A percentile compares a stretch with the other conserved stretches of the same genome.
Conservation (phyloP, 2,329 filamentous ascomycete genomes). For the Fusarium tricinctum region DNA sequence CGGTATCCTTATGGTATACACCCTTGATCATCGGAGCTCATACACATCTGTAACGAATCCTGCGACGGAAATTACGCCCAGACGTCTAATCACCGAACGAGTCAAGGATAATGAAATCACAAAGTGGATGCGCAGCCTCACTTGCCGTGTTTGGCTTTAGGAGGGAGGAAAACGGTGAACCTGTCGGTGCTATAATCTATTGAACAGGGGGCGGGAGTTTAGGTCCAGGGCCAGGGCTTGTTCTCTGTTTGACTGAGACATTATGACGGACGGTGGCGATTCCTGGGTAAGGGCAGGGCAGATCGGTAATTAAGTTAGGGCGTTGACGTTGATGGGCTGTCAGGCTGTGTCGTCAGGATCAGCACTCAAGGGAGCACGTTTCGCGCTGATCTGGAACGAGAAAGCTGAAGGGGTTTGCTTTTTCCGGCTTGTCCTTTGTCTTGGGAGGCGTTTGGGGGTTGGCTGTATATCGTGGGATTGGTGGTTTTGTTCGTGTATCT, state of each 20-base stretch:
- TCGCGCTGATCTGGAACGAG: conserved; percentile 1
- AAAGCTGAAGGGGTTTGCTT: conserved; percentile 1
- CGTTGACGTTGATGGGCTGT: neutral
- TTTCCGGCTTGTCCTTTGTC: neutral
- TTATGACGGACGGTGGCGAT: too few relatives aligned
- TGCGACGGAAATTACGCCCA: conserved; percentile 43
- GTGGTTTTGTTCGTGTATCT: conserved; percentile 6
- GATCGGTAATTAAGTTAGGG: neutral
- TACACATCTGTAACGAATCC: conserved; percentile 45
- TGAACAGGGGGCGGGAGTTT: conserved; percentile 34
- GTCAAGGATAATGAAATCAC: conserved; percentile 26
- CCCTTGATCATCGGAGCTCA: conserved; percentile 24
- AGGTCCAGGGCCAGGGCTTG: too few relatives aligned
- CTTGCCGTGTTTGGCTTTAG: conserved; percentile 19
- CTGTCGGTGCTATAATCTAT: neutral
- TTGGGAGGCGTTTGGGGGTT: neutral
- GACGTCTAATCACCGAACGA: conserved; percentile 23
- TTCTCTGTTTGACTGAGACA: too few relatives aligned
- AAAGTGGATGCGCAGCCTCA: conserved; percentile 38
- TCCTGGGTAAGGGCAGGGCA: conserved; percentile 4
- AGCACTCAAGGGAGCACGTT: conserved; percentile 1
- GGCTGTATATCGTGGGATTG: neutral
- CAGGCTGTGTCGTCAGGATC: conserved; percentile 13
- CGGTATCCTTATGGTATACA: neutral
- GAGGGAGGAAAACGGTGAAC: conserved; percentile 15